Conservation (phyloP, 352 stramenopile genomes). For the Pythium inflatum region DNA sequence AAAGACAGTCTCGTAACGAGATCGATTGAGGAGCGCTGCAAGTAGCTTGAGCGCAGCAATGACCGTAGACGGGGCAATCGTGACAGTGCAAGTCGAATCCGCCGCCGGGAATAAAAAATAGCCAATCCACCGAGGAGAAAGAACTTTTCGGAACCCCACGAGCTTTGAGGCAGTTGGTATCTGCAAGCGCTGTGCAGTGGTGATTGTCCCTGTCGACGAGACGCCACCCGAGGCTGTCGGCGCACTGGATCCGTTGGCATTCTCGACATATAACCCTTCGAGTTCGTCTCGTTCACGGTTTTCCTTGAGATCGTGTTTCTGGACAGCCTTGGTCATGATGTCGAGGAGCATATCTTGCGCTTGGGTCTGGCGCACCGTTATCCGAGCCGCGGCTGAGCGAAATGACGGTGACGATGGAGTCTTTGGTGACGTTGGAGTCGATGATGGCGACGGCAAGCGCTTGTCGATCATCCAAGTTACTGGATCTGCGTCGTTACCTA, state of each 20-base stretch:
- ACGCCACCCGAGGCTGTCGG: no score
- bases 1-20: constrained; percentile 58
- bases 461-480: constrained; percentile 3
- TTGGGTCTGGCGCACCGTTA: constrained; percentile 41
- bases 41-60: constrained; percentile 59
- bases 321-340: constrained; percentile 65
- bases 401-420: background rate
- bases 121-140: constrained; percentile 66
- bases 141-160: constrained; percentile 61
- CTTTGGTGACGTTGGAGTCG: constrained; percentile 9
- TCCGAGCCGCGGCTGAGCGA: background rate
- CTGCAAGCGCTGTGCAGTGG: constrained; percentile 45
- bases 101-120: constrained; percentile 59
- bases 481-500: background rate
- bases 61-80: constrained; percentile 53
- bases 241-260: background rate
- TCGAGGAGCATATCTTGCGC: constrained; percentile 68
- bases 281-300: constrained; percentile 51
- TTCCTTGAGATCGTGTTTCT: constrained; percentile 78
- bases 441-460: background rate
- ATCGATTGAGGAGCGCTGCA: constrained; percentile 44
- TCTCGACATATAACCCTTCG: constrained; percentile 29
- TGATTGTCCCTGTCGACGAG: no score
- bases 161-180: constrained; percentile 47
- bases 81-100: constrained; percentile 18